Conservation (phyloP, 768 basidiomycete species). For the Ephemerocybe angulata region DNA sequence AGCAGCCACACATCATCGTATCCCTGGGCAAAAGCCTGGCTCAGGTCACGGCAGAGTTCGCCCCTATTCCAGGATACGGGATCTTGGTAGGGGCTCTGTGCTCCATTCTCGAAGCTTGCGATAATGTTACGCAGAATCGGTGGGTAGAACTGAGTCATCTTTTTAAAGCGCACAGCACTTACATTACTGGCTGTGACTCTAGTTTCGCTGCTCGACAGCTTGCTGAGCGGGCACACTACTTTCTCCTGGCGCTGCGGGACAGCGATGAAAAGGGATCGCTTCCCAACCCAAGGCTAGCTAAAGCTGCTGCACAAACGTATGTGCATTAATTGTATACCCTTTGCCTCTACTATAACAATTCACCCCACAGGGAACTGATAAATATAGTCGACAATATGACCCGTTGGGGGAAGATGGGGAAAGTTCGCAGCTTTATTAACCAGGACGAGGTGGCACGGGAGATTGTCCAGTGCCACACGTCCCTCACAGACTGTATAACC, state of each 20-base stretch:
- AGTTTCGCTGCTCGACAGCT: slow-evolving; percentile 44
- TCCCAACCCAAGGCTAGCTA: slow-evolving; percentile 28
- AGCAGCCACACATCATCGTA: slow-evolving; percentile 12
- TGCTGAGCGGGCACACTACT: slow-evolving; percentile 41
- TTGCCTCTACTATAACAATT: not conserved
- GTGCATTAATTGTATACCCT: not conserved
- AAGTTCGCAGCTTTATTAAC: slow-evolving; percentile 40
- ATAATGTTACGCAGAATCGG: slow-evolving; percentile 48
- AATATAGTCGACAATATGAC: slow-evolving; percentile 37
- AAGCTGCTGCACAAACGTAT: slow-evolving; percentile 28
- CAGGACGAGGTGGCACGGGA: slow-evolving; percentile 41
- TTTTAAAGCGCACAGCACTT: slow-evolving; percentile 1
- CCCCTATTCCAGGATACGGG: slow-evolving; percentile 45
- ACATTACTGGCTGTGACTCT: not conserved
- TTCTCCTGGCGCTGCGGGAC: slow-evolving; percentile 38
- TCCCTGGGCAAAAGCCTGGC: slow-evolving; percentile 36
- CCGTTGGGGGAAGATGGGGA: slow-evolving; percentile 39
- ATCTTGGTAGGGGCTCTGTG: slow-evolving; percentile 40
- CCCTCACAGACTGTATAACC: slow-evolving; percentile 43
- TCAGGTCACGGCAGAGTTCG: slow-evolving; percentile 44
- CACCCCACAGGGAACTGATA: not conserved
- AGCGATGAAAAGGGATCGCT: slow-evolving; percentile 29
- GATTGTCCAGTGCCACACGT: slow-evolving; percentile 43
- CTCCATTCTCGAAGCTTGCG: slow-evolving; percentile 43
- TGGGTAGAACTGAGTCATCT: slow-evolving; percentile 16